A percentile compares a stretch with the other conserved stretches of the same genome.
phyloP scores from a whole-genome alignment of 2,329 filamentous ascomycete genomes.

The Xylariales sp. region DNA sequence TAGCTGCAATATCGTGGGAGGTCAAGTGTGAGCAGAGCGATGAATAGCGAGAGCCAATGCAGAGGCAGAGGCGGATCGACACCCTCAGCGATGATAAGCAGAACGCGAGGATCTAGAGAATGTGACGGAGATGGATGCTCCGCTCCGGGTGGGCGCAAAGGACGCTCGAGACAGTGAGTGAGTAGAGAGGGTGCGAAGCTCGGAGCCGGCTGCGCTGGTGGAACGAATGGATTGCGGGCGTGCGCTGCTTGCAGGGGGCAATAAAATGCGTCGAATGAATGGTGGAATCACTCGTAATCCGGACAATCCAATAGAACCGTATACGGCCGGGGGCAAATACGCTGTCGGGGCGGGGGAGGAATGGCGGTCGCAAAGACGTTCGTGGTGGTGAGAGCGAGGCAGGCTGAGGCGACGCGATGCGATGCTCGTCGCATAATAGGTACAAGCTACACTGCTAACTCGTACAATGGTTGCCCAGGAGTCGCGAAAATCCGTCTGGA shows the following conservation, averaged over 20 bases:
- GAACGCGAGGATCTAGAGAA: not conserved
- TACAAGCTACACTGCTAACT: constrained; percentile 23
- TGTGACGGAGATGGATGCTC: not conserved
- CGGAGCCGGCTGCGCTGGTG: constrained; percentile 8
- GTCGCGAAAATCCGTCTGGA: constrained; percentile 37
- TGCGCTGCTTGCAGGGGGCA: constrained; percentile 3
- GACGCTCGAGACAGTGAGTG: not conserved
- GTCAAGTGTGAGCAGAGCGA: not conserved
- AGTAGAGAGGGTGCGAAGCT: not conserved
- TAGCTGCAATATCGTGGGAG: constrained; percentile 3
- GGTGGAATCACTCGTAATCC: not conserved
- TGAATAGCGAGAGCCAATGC: constrained; percentile 29
- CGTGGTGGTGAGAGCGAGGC: constrained; percentile 20
- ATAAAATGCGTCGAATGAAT: not conserved
- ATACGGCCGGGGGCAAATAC: not conserved
- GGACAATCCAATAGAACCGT: not conserved
- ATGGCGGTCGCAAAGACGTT: constrained; percentile 20
- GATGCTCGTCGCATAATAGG: constrained; percentile 33
- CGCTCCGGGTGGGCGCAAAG: constrained; percentile 7
- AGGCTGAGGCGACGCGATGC: constrained; percentile 34
- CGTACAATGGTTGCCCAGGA: constrained; percentile 30
- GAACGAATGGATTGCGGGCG: constrained; percentile 9
- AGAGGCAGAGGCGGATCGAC: constrained; percentile 29
- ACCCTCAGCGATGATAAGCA: constrained; percentile 16
- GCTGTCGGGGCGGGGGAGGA: not conserved